A percentile compares a stretch with the other conserved stretches of the same genome.
phyloP scores from a whole-genome alignment of 495 filamentous ascomycete species.

The Rusavskia elegans region DNA sequence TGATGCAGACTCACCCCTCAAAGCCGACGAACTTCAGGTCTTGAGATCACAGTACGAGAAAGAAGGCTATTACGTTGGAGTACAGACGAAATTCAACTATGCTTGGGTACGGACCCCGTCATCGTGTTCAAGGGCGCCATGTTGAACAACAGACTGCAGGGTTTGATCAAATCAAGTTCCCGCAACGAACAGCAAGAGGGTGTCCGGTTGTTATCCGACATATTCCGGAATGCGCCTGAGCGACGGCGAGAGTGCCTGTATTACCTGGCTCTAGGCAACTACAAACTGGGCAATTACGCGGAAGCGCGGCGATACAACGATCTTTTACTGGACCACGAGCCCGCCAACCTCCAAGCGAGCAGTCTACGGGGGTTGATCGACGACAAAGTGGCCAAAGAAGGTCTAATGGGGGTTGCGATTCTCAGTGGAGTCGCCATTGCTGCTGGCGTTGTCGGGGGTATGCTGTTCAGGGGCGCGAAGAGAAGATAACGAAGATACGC shows the following conservation, averaged over 20 bases:
- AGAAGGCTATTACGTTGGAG: slow-evolving; percentile 87
- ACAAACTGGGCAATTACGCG: slow-evolving; percentile 92
- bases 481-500: slow-evolving; percentile 24
- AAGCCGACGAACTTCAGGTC: slow-evolving; percentile 77
- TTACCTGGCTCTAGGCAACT: slow-evolving; percentile 92
- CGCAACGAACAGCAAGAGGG: slow-evolving; percentile 87
- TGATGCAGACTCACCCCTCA: slow-evolving; percentile 92
- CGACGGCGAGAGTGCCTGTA: slow-evolving; percentile 94
- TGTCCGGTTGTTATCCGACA: slow-evolving; percentile 85
- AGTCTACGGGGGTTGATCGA: slow-evolving; percentile 79
- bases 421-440: slow-evolving; percentile 85
- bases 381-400: slow-evolving; percentile 90
- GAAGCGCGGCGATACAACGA: slow-evolving; percentile 93
- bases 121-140: not conserved
- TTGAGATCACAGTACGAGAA: slow-evolving; percentile 87
- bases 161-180: slow-evolving; percentile 77
- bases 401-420: slow-evolving; percentile 89
- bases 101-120: slow-evolving; percentile 56
- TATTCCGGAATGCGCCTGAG: slow-evolving; percentile 83
- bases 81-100: slow-evolving; percentile 99
- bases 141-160: slow-evolving; percentile 31
- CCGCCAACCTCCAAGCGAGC: slow-evolving; percentile 71
- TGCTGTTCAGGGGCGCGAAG: slow-evolving; percentile 56
- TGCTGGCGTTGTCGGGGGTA: slow-evolving; percentile 78
- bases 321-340: slow-evolving; percentile 73